phyloP scores from a whole-genome alignment of 129 eudicot genomes.

The Tanacetum coccineum region DNA sequence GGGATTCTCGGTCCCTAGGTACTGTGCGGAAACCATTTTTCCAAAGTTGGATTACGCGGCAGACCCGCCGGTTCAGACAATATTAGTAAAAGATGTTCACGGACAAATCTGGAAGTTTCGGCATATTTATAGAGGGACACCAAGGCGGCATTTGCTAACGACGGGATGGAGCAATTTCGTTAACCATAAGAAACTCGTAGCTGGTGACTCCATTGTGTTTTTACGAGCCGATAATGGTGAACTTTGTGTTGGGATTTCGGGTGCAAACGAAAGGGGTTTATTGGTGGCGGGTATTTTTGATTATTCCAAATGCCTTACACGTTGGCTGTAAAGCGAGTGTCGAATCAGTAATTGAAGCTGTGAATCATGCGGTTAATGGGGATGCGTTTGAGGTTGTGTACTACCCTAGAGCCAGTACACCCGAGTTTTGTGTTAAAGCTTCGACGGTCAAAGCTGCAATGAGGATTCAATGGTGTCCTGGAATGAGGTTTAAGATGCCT shows the following conservation, averaged over 20 bases:
- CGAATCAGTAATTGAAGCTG: constrained; percentile 61
- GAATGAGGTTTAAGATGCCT: constrained; percentile 94
- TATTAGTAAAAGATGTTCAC: constrained; percentile 71
- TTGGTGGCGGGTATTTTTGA: constrained; percentile 48
- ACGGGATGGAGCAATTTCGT: constrained; percentile 96
- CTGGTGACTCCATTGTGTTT: constrained; percentile 86
- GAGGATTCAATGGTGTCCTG: constrained; percentile 74
- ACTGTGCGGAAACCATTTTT: constrained; percentile 84
- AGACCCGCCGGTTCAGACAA: constrained; percentile 86
- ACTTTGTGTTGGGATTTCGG: constrained; percentile 70
- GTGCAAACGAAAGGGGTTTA: constrained; percentile 71
- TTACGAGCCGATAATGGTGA: constrained; percentile 68
- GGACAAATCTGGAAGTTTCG: constrained; percentile 76
- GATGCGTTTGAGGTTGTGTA: constrained; percentile 70
- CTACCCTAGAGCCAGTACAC: constrained; percentile 80
- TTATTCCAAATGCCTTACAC: constrained; percentile 7
- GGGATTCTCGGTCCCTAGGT: constrained; percentile 82
- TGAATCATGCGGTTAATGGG: constrained; percentile 51
- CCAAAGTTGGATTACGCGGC: constrained; percentile 72
- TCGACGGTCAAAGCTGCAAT: constrained; percentile 57
- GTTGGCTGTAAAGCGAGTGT: constrained; percentile 36
- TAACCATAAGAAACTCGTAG: constrained; percentile 76
- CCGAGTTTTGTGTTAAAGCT: constrained; percentile 84
- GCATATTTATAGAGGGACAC: constrained; percentile 85
- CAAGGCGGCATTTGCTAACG: constrained; percentile 75